Conservation (phyloP, 2,329 filamentous ascomycete genomes). For the Shiraia bambusicola region DNA sequence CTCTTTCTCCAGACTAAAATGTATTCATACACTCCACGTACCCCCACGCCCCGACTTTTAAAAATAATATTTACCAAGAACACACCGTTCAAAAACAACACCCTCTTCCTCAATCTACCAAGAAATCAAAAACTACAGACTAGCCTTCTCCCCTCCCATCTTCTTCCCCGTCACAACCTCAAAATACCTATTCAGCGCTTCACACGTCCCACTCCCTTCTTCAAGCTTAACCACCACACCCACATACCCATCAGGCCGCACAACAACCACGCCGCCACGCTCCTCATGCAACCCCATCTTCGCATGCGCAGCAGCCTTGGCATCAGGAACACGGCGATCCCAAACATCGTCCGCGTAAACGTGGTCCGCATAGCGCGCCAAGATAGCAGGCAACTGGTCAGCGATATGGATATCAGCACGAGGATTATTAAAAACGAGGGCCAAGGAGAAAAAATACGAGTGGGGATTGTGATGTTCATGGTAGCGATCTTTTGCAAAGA, state of each 20-base stretch:
- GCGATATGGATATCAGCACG: conserved; percentile 72
- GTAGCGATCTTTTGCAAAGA: conserved; percentile 53
- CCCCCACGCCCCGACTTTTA: too few species aligned
- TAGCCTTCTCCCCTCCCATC: conserved; percentile 43
- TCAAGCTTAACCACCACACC: conserved; percentile 72
- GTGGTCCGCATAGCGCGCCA: conserved; percentile 77
- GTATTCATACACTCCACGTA: too few species aligned
- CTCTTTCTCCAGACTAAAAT: too few species aligned
- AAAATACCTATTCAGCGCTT: conserved; percentile 85
- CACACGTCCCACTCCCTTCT: conserved; percentile 75
- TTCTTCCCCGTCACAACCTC: conserved; percentile 68
- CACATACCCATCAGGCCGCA: conserved; percentile 85
- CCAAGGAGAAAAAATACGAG: conserved; percentile 77
- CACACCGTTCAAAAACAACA: too few species aligned
- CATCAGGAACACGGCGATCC: conserved; percentile 69
- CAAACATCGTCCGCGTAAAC: conserved; percentile 84
- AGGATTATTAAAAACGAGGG: conserved; percentile 69
- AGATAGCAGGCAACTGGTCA: conserved; percentile 66
- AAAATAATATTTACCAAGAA: too few species aligned
- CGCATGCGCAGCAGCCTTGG: conserved; percentile 73
- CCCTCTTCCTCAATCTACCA: neutral
- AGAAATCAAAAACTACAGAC: conserved; percentile 26
- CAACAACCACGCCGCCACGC: conserved; percentile 76
- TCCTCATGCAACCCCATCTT: conserved; percentile 81
- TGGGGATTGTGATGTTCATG: conserved; percentile 86